Base-by-base conservation (phyloP, 192 early-diverging fungal genomes). In the Coemansia sp. region DNA sequence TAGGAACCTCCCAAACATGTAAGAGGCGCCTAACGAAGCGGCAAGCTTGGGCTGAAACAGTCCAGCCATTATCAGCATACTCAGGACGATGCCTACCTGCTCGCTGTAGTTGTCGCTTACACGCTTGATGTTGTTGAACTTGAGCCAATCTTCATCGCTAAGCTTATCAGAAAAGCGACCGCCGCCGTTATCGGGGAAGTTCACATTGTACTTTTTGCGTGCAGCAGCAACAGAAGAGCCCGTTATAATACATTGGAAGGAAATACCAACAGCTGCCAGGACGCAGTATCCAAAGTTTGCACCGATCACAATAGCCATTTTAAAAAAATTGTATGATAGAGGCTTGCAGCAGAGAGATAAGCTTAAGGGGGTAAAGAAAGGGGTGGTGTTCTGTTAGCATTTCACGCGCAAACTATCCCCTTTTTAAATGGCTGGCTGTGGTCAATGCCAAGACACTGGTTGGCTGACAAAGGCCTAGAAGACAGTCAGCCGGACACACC, bases 91-190 rank as follows among this genome's bases (percentile, higher is more conserved):
- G 19, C 71, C 66, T 6, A 83, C 25, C 25, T 74, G 64, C 68
- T 85, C 84, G 25, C 51, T 54, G 67, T 85, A 85, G 61, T 85
- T 80, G 24, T 77, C 74, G 77, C 77, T 82, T 3, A 69, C 71
- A 8, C 84, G 75, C 70, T 85, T 78, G 63, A 78, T 60, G 54
- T 74, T 79, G 76, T 85, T 85, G 61, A 85, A 85, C 1, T 24
- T 57, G 3, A 68, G 25, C 84, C 84, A 85, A 50, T 85, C 79
- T 46, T 75, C 71, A 25, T 85, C 84, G 22, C 32, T 69, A 29
- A 85, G 71, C 60, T 85, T 85, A 63, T 67, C 75, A 6, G 84
- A 29, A 20, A 59, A 76, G 9, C 79, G 73, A 2, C 84, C 84
- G 23, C 66, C 57, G 51, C 84, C 84, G 65, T 71, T 82, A 46